phyloP scores from a whole-genome alignment of 2,329 filamentous ascomycete species.

The Xylaria sp. region DNA sequence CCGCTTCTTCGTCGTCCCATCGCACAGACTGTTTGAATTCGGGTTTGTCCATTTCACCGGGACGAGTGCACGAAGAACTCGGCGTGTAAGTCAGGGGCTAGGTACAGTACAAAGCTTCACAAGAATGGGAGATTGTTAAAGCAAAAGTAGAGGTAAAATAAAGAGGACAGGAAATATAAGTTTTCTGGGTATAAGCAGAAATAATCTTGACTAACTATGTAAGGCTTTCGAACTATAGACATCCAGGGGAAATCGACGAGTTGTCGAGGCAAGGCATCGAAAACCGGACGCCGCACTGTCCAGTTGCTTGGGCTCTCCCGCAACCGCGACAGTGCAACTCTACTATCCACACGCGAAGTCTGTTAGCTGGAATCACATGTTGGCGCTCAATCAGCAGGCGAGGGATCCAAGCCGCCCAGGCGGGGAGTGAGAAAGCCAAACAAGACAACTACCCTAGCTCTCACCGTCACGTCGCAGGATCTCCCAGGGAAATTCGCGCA shows the following conservation, averaged over 20 bases:
- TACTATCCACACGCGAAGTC: conserved; percentile 20
- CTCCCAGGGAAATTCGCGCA: conserved; percentile 26
- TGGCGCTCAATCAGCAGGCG: conserved; percentile 1
- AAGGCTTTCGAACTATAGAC: too few relatives aligned
- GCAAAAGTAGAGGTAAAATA: too few relatives aligned
- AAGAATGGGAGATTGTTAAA: background rate
- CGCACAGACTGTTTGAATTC: conserved; percentile 36
- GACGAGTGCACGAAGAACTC: background rate
- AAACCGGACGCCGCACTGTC: conserved; percentile 37
- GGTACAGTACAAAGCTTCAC: background rate
- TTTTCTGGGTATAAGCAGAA: too few relatives aligned
- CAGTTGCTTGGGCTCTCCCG: conserved; percentile 13
- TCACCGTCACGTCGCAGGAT: background rate
- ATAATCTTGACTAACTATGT: too few relatives aligned
- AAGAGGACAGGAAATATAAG: too few relatives aligned
- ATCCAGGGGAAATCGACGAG: conserved; percentile 5
- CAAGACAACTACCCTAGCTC: background rate
- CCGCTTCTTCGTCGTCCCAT: conserved; percentile 43
- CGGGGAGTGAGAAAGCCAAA: background rate
- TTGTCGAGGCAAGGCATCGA: conserved; percentile 4
- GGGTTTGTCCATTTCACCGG: conserved; percentile 31
- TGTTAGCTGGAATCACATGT: conserved; percentile 15
- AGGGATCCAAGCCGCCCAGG: too few relatives aligned
- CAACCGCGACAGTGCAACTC: conserved; percentile 27
- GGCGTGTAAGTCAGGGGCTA: conserved; percentile 1